Evolutionary conservation across 73 alveolate genomes (phyloP).

Genomic region (Paramecium sonneborni): DNA sequence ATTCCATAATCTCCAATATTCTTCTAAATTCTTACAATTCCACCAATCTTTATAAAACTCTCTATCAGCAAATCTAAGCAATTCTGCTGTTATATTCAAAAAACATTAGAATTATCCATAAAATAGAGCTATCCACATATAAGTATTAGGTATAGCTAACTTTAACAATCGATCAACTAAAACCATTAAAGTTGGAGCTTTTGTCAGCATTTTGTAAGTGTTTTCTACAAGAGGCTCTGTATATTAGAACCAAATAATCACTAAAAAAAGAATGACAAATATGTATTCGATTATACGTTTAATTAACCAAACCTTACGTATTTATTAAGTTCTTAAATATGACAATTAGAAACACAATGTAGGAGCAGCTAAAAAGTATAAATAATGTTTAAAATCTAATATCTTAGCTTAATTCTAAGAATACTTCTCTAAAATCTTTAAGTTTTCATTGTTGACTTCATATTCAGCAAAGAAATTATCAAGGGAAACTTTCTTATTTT

Average conservation of each 20-base stretch:
- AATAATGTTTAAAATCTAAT: slow-evolving; percentile 32
- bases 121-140: slow-evolving; percentile 83
- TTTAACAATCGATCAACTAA: slow-evolving; percentile 66
- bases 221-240: slow-evolving; percentile 63
- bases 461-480: not conserved
- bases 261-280: slow-evolving; percentile 26
- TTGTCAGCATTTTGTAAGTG: slow-evolving; percentile 55
- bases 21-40: slow-evolving; percentile 72
- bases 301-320: slow-evolving; percentile 67
- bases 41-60: slow-evolving; percentile 83
- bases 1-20: slow-evolving; percentile 84
- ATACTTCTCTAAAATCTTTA: slow-evolving; percentile 30
- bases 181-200: slow-evolving; percentile 17
- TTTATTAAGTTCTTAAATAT: slow-evolving; percentile 71
- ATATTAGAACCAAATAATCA: slow-evolving; percentile 65
- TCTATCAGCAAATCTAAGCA: slow-evolving; percentile 86
- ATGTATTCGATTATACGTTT: slow-evolving; percentile 67
- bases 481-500: slow-evolving; percentile 30
- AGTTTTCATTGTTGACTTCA: slow-evolving; percentile 36
- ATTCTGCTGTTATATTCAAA: slow-evolving; percentile 83
- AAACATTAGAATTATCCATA: slow-evolving; percentile 83
- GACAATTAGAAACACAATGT: slow-evolving; percentile 80
- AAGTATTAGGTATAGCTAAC: slow-evolving; percentile 78
- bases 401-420: not conserved
- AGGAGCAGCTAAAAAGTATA: slow-evolving; percentile 72